Base-by-base conservation (phyloP, 192 early-diverging fungal species). In the Endogone sp. region DNA sequence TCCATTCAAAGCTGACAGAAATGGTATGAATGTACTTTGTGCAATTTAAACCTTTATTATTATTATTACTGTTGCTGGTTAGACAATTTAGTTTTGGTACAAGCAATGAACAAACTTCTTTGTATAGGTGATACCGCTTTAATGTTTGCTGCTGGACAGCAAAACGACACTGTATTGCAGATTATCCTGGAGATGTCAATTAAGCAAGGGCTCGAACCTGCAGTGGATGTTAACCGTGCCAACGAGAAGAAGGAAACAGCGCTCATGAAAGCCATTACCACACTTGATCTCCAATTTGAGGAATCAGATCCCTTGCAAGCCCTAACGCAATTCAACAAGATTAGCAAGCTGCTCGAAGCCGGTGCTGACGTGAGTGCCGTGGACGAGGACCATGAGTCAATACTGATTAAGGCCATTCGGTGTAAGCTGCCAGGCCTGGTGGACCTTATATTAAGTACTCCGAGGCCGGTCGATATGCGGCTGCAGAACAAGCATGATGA, bases 401-500 rank as follows among this genome's bases (percentile, higher is more conserved):
- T 69, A 0, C 28, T 78, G 6, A 74, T 83, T 30, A 71, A 82
- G 29, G 57, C 73, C 20, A 66, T 78, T 27, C 64, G 65, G 69
- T 26, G 29, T 23, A 28, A 23, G 4, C 37, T 37, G 24, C 11
- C 54, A 4, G 0, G 9, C 58, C 22, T 71, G 10, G 23, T 71
- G 31, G 26, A 65, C 25, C 23, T 24, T 55, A 16, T 61, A 3
- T 26, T 71, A 3, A 49, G 16, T 16, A 16, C 16, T 16, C 37
- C 37, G 6, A 16, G 37, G 16, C 37, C 0, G 9, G 37, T 49
- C 37, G 37, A 49, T 16, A 11, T 49, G 16, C 37, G 16, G 37
- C 16, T 49, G 37, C 37, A 16, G 37, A 49, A 49, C 37, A 49
- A 49, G 37, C 6, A 16, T 6, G 44, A n/a, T 4, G 63, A 67